phyloP scores from a whole-genome alignment of 139 green algal species.

The Klebsormidium nitens region DNA sequence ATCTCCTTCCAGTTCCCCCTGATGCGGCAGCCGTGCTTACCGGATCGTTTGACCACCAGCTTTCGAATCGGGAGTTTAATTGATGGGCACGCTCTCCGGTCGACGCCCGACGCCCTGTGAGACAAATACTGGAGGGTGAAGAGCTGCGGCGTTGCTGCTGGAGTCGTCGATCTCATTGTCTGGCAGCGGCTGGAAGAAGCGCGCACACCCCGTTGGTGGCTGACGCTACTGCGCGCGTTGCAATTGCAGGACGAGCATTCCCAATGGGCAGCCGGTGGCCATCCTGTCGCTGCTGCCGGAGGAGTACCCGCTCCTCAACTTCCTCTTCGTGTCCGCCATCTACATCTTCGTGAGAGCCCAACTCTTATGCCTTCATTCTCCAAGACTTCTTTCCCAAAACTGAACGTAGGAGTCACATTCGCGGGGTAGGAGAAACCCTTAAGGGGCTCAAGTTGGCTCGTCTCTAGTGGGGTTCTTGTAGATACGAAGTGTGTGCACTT shows the following conservation, averaged over 20 bases:
- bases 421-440: too few species aligned
- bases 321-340: constrained; percentile 59
- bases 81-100: too few species aligned
- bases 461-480: too few species aligned
- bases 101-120: too few species aligned
- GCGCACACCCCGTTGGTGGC: background rate
- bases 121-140: constrained; percentile 8
- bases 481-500: too few species aligned
- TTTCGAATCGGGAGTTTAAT: too few species aligned
- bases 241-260: constrained; percentile 26
- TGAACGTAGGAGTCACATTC: too few species aligned
- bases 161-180: background rate
- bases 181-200: background rate
- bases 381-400: background rate
- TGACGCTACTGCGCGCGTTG: background rate
- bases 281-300: constrained; percentile 55
- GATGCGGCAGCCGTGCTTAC: too few species aligned
- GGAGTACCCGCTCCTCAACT: constrained; percentile 89
- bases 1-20: too few species aligned
- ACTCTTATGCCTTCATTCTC: background rate
- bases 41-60: too few species aligned
- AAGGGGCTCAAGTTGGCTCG: too few species aligned
- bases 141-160: constrained; percentile 5
- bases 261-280: constrained; percentile 82
- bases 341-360: constrained; percentile 48